Base-by-base conservation (phyloP, 371 early-diverging fungal species). In the Mortierella polycephala region DNA sequence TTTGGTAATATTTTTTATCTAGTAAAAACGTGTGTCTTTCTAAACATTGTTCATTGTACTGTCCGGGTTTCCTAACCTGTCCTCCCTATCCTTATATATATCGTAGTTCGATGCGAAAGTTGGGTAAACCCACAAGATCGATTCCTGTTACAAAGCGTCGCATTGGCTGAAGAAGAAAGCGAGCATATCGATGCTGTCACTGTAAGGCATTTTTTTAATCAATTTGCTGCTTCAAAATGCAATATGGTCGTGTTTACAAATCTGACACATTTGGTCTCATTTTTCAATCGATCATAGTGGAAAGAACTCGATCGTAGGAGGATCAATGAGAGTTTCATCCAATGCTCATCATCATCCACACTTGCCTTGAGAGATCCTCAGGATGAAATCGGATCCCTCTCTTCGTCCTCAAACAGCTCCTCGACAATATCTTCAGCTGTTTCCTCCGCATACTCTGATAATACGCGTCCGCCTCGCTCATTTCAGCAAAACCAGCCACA, bases 311-410 rank as follows among this genome's bases (percentile, higher is more conserved):
- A 86, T 51, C 80, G 83, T 18, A 67, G 84, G 58, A 79, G 87
- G 55, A 81, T 86, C 16, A 74, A 82, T 52, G 87, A 86, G 55
- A 83, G 68, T 47, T 75, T 85, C 37, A 85, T 86, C 50, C 84
- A 84, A 46, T 86, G 87, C 61, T 61, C 69, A 6, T 77, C 79
- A 0, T 57, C 83, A 45, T 57, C 75, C 0, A 55, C 79, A 47
- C 41, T 82, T 63, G 3, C 60, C 39, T 39, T 77, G 66, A 16
- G 69, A 7, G 79, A 77, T 23, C 71, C 71, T 14, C 64, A 64
- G n/a, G 76, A 76, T 21, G 76, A 76, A 47, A 57, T 46, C 8
- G 76, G 76, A 41, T 63, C 76, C 1, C 23, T 76, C 1, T 76
- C 76, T 5, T 76, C 76, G 11, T 67, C 76, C 9, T 76, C 84